A percentile compares a stretch with the other conserved stretches of the same genome.
phyloP scores from a whole-genome alignment of 1,284 basidiomycete genomes.

The Violaceomyces palustris region DNA sequence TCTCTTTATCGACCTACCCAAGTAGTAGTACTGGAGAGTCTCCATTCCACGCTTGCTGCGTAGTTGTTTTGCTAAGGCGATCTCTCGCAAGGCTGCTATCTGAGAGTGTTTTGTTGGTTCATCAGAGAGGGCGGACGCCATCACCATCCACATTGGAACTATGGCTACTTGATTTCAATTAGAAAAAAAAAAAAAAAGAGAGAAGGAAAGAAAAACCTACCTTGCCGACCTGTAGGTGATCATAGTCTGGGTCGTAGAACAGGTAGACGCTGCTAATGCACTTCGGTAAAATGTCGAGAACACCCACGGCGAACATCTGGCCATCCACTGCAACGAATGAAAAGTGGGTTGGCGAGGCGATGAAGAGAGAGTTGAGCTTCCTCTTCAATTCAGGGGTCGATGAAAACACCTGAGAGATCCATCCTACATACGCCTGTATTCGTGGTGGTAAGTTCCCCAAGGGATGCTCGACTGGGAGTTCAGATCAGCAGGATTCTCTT shows the following conservation, averaged over 20 bases:
- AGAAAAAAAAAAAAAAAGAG: no score
- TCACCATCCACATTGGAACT: no score
- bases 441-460: slow-evolving; percentile 47
- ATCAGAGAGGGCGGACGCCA: background rate
- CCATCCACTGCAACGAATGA: slow-evolving; percentile 59
- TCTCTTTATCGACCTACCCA: slow-evolving; percentile 16
- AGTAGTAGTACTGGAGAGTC: slow-evolving; percentile 16
- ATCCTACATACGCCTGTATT: slow-evolving; percentile 40
- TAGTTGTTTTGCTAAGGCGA: slow-evolving; percentile 31
- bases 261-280: slow-evolving; percentile 96
- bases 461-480: slow-evolving; percentile 6
- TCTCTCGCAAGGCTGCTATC: slow-evolving; percentile 39
- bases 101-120: background rate
- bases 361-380: background rate
- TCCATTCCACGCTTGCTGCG: slow-evolving; percentile 9
- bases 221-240: slow-evolving; percentile 76
- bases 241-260: slow-evolving; percentile 78
- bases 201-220: no score
- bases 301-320: slow-evolving; percentile 75
- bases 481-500: no score
- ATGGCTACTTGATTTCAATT: no score
- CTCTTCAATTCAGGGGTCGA: background rate
- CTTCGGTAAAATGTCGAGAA: slow-evolving; percentile 81
- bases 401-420: background rate
- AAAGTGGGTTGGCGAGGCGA: no score